Percentiles rank a stretch among this genome's conserved stretches.
These are phyloP conservation scores for Rhodamnia rubescens DNA, from an alignment of 345 rosid genomes.

Conservation along the genomic window DNA sequence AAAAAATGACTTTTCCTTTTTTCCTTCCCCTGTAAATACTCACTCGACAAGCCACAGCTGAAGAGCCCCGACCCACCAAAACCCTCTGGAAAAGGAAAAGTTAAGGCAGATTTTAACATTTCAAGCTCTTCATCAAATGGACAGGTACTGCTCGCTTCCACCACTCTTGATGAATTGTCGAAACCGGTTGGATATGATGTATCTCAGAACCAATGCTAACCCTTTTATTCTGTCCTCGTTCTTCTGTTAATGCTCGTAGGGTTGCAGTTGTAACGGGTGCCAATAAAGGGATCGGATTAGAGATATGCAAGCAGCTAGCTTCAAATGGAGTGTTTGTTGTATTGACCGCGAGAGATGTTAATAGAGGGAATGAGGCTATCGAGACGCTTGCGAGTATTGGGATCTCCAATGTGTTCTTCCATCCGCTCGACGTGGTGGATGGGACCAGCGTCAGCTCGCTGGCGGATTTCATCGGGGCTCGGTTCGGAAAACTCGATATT, in stretches of 20 bases:
- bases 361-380: constrained; percentile 1
- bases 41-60: not conserved
- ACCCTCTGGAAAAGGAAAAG: not conserved
- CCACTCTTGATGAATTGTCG: not conserved
- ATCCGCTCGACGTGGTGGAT: constrained; percentile 1
- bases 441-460: not conserved
- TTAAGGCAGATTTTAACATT: not conserved
- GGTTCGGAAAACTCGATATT: constrained; percentile 1
- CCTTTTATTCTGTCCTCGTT: not conserved
- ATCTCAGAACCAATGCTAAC: not conserved
- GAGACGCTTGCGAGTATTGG: not conserved
- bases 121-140: not conserved
- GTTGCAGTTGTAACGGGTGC: constrained; percentile 12
- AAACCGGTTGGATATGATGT: not conserved
- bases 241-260: not conserved
- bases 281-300: constrained; percentile 15
- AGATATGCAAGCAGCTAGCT: constrained; percentile 7
- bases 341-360: constrained; percentile 4
- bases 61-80: not conserved
- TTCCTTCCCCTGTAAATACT: not conserved
- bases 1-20: not conserved
- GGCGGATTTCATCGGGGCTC: not conserved
- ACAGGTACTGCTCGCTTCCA: not conserved
- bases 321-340: constrained; percentile 4
- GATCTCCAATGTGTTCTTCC: constrained; percentile 3